A percentile compares a stretch with the other conserved stretches of the same genome.
Evolutionary conservation across 495 filamentous ascomycete species (phyloP).

Genomic region (Hypoxylon intermedium): DNA sequence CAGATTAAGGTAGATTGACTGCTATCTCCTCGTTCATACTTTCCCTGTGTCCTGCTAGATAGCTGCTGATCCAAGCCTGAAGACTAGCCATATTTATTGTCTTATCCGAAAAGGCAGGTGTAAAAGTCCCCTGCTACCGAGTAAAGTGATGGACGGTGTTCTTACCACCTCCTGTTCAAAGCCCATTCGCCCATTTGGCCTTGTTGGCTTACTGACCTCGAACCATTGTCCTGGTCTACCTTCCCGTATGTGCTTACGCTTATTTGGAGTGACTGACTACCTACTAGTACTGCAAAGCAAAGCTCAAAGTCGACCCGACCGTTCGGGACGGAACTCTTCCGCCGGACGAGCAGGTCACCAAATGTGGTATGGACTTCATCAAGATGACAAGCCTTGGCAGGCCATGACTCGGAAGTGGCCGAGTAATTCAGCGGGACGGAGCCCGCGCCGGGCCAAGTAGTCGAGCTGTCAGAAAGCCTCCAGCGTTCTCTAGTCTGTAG

Average conservation of each 20-base stretch:
- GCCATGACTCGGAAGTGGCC: slow-evolving; percentile 26
- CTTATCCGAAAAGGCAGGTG: background rate
- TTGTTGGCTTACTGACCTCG: too few species aligned
- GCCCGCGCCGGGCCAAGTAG: slow-evolving; percentile 1
- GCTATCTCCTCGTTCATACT: background rate
- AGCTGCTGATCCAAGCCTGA: background rate
- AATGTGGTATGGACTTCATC: slow-evolving; percentile 6
- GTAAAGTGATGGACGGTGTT: too few species aligned
- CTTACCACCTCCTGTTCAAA: background rate
- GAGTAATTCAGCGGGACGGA: slow-evolving; percentile 11
- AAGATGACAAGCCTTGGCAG: background rate
- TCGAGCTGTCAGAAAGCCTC: slow-evolving; percentile 10
- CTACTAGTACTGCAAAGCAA: background rate
- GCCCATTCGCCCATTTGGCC: background rate
- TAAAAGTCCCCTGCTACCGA: background rate
- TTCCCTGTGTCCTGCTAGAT: slow-evolving; percentile 2
- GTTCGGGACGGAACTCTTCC: background rate
- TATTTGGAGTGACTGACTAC: background rate
- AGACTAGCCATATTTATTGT: too few species aligned
- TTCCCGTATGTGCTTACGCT: too few species aligned
- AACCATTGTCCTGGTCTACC: too few species aligned
- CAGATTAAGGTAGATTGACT: slow-evolving; percentile 1
- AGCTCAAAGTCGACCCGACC: slow-evolving; percentile 4
- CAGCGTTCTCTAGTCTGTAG: slow-evolving; percentile 1
- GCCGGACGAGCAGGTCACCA: slow-evolving; percentile 3